A percentile compares a stretch with the other conserved stretches of the same genome.
phyloP scores from a whole-genome alignment of 208 protist species.

The Leishmania mexicana region DNA sequence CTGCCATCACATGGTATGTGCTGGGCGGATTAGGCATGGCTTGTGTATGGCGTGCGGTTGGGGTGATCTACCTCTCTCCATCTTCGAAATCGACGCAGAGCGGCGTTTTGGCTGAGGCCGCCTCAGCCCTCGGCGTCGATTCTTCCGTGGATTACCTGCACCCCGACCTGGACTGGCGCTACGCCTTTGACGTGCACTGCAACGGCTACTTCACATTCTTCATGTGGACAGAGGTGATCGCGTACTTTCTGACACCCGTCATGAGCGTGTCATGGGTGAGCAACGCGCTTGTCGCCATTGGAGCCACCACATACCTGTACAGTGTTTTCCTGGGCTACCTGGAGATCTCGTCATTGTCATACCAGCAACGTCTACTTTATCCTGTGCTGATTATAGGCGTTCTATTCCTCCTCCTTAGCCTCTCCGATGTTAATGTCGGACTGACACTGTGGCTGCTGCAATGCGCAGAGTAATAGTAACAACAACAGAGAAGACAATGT shows the following conservation, averaged over 20 bases:
- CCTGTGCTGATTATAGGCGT: slow-evolving; percentile 71
- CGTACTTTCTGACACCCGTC: slow-evolving; percentile 83
- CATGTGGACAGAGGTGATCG: slow-evolving; percentile 91
- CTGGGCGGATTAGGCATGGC: slow-evolving; percentile 68
- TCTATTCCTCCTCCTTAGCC: slow-evolving; percentile 48
- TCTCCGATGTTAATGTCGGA: slow-evolving; percentile 43
- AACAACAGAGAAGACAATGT: too few species aligned
- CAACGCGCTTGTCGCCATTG: slow-evolving; percentile 73
- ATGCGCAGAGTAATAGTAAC: neutral
- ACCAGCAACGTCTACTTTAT: slow-evolving; percentile 91
- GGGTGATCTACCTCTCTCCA: slow-evolving; percentile 29
- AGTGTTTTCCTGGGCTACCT: slow-evolving; percentile 93
- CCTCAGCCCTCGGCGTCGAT: slow-evolving; percentile 8
- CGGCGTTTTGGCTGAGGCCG: neutral
- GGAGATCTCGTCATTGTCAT: slow-evolving; percentile 87
- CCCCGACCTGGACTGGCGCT: slow-evolving; percentile 92
- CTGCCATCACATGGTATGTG: slow-evolving; percentile 40
- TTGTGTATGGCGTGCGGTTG: slow-evolving; percentile 47
- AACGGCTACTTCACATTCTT: slow-evolving; percentile 97
- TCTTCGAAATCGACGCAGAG: slow-evolving; percentile 2
- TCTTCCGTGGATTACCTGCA: slow-evolving; percentile 21
- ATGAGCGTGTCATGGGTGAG: slow-evolving; percentile 24
- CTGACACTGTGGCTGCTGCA: slow-evolving; percentile 17
- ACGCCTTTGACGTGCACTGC: slow-evolving; percentile 97
- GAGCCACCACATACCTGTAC: slow-evolving; percentile 85